Evolutionary conservation across 768 basidiomycete genomes (phyloP).

Genomic region (Gloeostereum incarnatum): DNA sequence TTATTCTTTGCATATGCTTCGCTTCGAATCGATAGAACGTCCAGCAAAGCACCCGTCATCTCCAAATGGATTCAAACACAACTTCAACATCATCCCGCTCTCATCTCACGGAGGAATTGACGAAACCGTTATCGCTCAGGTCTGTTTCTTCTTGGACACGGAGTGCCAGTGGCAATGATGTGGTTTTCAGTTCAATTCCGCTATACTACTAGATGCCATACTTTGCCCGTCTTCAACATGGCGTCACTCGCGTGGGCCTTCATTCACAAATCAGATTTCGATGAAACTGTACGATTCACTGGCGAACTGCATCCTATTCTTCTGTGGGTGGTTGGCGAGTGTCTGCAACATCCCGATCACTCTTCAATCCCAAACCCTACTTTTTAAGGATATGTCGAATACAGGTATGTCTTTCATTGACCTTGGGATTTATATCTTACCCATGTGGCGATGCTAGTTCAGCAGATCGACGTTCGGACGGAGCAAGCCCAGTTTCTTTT

Average conservation of each 20-base stretch:
- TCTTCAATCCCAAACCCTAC: constrained; percentile 10
- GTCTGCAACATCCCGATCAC: constrained; percentile 12
- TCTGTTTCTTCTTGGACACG: constrained; percentile 8
- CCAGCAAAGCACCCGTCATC: constrained; percentile 12
- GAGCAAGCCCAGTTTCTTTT: constrained; percentile 38
- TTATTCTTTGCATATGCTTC: constrained; percentile 38
- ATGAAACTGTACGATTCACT: not conserved
- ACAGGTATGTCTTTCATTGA: constrained; percentile 19
- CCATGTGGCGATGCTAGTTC: constrained; percentile 25
- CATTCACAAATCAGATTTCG: constrained; percentile 6
- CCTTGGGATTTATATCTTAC: not conserved
- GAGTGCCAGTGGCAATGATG: not conserved
- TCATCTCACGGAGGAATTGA: constrained; percentile 19
- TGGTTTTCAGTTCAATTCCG: constrained; percentile 32
- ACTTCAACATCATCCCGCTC: constrained; percentile 22
- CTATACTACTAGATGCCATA: constrained; percentile 22
- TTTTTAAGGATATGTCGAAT: constrained; percentile 33
- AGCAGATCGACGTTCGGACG: constrained; percentile 51
- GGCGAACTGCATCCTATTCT: constrained; percentile 6
- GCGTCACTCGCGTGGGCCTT: constrained; percentile 8
- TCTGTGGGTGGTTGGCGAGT: constrained; percentile 5
- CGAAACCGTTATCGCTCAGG: constrained; percentile 31
- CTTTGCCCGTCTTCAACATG: constrained; percentile 11
- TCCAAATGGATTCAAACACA: constrained; percentile 22
- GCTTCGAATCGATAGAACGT: constrained; percentile 14